phyloP scores from a whole-genome alignment of 495 filamentous ascomycete genomes.

The Astrothelium subdiscretum region DNA sequence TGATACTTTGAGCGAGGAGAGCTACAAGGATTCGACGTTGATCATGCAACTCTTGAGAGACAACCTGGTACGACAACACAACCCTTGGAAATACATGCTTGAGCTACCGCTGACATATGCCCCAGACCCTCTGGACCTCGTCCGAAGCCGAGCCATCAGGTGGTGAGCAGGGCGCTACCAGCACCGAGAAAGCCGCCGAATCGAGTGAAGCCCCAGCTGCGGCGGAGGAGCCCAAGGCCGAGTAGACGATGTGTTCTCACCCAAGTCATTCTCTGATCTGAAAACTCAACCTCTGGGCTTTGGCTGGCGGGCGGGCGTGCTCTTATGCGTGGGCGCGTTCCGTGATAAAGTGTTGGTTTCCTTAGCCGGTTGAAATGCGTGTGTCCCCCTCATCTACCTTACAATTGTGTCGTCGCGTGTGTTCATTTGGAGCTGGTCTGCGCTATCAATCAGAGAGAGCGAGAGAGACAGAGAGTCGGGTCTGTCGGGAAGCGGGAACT shows the following conservation, averaged over 20 bases:
- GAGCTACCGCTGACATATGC: conserved; percentile 3
- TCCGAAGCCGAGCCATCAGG: conserved; percentile 79
- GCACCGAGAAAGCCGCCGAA: conserved; percentile 47
- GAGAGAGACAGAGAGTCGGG: not conserved
- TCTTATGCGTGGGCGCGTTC: not conserved
- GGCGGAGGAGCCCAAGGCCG: conserved; percentile 46
- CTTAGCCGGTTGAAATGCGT: not conserved
- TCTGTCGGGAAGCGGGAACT: not conserved
- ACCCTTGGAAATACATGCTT: not conserved
- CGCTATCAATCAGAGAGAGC: not conserved
- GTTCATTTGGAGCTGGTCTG: not conserved
- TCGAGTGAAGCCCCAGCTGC: conserved; percentile 43
- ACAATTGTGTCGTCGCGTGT: not conserved
- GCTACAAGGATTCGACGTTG: conserved; percentile 99
- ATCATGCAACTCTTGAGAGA: conserved; percentile 99
- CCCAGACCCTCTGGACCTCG: conserved; percentile 96
- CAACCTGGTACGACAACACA: conserved; percentile 68
- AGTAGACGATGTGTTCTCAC: conserved; percentile 22
- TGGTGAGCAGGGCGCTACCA: not conserved
- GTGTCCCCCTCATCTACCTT: not conserved
- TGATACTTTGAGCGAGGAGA: conserved; percentile 97
- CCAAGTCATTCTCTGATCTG: not conserved
- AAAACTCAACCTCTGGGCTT: not conserved
- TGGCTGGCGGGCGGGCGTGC: not conserved
- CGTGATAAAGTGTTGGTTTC: not conserved